Percentiles rank a stretch among this genome's conserved stretches.
These are phyloP conservation scores for Coemansia sp. DNA, from an alignment of 192 early-diverging fungal genomes.

Conservation along the genomic window DNA sequence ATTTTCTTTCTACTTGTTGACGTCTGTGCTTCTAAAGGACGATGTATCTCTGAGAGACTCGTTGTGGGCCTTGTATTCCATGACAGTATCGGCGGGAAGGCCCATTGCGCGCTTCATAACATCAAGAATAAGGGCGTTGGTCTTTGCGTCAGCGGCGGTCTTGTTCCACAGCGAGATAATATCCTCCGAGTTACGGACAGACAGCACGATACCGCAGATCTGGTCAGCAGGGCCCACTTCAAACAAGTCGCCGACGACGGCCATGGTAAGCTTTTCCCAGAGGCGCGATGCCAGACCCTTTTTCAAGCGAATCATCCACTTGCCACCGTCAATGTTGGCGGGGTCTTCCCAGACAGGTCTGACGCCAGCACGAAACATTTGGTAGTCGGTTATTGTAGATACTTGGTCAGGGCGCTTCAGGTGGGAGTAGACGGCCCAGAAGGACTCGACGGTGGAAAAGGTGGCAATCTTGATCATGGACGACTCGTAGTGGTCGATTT, in stretches of 20 bases:
- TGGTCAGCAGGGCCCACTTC: constrained; percentile 73
- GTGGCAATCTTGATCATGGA: constrained; percentile 85
- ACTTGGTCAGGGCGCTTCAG: constrained; percentile 84
- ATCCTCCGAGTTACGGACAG: constrained; percentile 91
- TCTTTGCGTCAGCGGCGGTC: constrained; percentile 79
- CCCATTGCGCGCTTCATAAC: constrained; percentile 85
- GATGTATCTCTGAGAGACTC: constrained; percentile 86
- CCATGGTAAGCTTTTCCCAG: constrained; percentile 90
- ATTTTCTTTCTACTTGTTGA: constrained; percentile 48
- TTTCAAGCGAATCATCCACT: constrained; percentile 93
- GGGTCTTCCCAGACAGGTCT: constrained; percentile 97
- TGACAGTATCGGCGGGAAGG: constrained; percentile 83
- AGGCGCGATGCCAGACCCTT: constrained; percentile 91
- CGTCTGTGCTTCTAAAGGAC: constrained; percentile 84
- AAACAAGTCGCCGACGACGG: constrained; percentile 91
- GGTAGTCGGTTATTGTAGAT: constrained; percentile 87
- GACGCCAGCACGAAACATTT: constrained; percentile 90
- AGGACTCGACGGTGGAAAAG: constrained; percentile 78
- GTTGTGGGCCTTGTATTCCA: constrained; percentile 97
- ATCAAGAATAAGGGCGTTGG: constrained; percentile 87
- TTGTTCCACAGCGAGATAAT: constrained; percentile 96
- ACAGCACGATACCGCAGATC: constrained; percentile 93
- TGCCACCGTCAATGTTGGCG: constrained; percentile 85
- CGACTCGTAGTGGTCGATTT: constrained; percentile 86
- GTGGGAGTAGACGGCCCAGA: constrained; percentile 80